These are phyloP conservation scores for Trichomonascus vanleenenianus DNA, from an alignment of 805 yeast genomes.

Conservation along the genomic window DNA sequence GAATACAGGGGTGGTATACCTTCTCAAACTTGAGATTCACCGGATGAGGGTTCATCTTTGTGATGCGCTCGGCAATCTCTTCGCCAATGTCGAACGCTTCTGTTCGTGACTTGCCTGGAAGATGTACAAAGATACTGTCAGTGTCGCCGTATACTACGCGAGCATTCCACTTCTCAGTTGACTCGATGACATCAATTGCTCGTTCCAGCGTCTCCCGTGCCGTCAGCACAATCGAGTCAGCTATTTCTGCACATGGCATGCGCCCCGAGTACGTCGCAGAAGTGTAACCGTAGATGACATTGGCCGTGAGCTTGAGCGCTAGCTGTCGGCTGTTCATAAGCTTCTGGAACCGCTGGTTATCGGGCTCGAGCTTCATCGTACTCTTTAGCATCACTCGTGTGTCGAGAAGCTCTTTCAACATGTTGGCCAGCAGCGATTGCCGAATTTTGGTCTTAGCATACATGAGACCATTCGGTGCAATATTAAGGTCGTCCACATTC, in stretches of 20 bases:
- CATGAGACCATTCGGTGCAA: constrained; percentile 84
- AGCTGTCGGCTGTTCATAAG: constrained; percentile 70
- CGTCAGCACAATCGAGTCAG: constrained; percentile 88
- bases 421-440: constrained; percentile 67
- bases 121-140: constrained; percentile 82
- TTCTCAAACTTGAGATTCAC: constrained; percentile 82
- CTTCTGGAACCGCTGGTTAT: constrained; percentile 28
- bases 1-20: constrained; percentile 78
- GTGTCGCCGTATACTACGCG: constrained; percentile 96
- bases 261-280: constrained; percentile 94
- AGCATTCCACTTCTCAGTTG: constrained; percentile 61
- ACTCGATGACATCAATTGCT: constrained; percentile 64
- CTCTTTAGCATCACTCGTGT: constrained; percentile 71
- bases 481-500: constrained; percentile 52
- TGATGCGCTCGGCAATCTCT: constrained; percentile 57
- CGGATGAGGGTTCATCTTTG: constrained; percentile 69
- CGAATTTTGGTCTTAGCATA: constrained; percentile 62
- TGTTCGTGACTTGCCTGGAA: constrained; percentile 70
- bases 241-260: constrained; percentile 94
- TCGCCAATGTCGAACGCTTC: constrained; percentile 76
- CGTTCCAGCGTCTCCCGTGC: constrained; percentile 77
- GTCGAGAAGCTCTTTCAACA: constrained; percentile 77
- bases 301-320: constrained; percentile 84
- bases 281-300: constrained; percentile 93
- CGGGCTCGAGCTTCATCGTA: constrained; percentile 48